Base-by-base conservation (phyloP, 2,329 filamentous ascomycete species). In the Endoconidiophora laricicola region DNA sequence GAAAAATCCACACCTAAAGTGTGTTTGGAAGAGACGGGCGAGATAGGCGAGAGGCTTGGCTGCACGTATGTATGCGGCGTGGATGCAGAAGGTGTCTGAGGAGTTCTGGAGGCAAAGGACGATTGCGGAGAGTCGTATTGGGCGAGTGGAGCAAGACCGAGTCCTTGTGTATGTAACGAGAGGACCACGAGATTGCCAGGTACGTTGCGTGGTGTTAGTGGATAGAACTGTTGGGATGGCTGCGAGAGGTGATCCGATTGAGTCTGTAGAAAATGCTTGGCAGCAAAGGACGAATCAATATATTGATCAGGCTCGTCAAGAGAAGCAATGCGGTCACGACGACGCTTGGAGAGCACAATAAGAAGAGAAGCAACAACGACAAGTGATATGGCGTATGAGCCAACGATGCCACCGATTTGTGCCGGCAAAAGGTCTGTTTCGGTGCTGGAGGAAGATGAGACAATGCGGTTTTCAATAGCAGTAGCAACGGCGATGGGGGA, bases 341-440 rank as follows among this genome's bases (percentile, higher is more conserved):
- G 69, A 53, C 63, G 70, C 61, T 71, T 77, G 48, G 73, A 67
- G 6, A 86, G 69, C 20, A 74, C 62, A 40, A 86, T 68, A 6
- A 87, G 68, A 44, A 76, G 67, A 33, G 77, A 69, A 58, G 85
- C 80, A 58, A 91, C 77, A 58, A 91, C 64, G 59, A 86, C 71
- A 60, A 93, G 72, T 36, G 79, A 84, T 54, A 86, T 63, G 52
- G 88, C 72, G 76, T 95, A 95, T 53, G 84, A 81, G 54, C 81
- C 86, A 53, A 90, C 73, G 54, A 96, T 83, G 56, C 81, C 86
- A 55, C 83, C 82, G 57, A 95, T 80, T 64, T 95, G 82, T 53
- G 78, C 80, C 16, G 87, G 86, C 20, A 95, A 75, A 18, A 49
- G 26, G n/a, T 49, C 18, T 37, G 24, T 42, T 20, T 53, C 33